These are phyloP conservation scores for Dactylellina cionopaga DNA, from an alignment of 2,329 filamentous ascomycete genomes.

Conservation along the genomic window DNA sequence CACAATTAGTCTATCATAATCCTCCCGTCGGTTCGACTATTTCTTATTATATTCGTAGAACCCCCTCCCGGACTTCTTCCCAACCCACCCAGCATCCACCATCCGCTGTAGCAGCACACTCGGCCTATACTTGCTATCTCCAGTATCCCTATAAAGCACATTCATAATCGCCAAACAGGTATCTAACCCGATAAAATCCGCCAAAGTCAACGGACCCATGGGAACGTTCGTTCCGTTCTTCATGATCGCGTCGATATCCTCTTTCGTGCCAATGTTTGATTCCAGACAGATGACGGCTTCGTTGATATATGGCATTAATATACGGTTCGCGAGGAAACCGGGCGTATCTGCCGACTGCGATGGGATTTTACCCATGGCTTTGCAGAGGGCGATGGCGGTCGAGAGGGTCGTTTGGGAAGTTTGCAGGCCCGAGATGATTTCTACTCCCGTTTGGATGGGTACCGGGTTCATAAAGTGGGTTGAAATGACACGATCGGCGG, in stretches of 20 bases:
- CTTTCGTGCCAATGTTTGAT: conserved; percentile 85
- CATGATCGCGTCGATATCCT: conserved; percentile 98
- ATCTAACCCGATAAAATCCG: conserved; percentile 96
- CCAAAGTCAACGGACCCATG: conserved; percentile 92
- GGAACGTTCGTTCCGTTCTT: conserved; percentile 99
- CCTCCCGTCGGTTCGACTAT: not conserved
- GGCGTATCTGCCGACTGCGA: conserved; percentile 89
- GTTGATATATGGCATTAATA: conserved; percentile 99
- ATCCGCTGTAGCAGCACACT: conserved; percentile 89
- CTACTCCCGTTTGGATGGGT: conserved; percentile 93
- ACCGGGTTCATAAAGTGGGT: conserved; percentile 99
- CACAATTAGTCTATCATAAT: not conserved
- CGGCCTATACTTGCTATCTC: conserved; percentile 94
- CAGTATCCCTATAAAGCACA: conserved; percentile 88
- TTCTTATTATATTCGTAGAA: conserved; percentile 81
- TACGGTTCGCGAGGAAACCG: conserved; percentile 94
- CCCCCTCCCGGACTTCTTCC: conserved; percentile 96
- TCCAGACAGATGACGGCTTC: conserved; percentile 96
- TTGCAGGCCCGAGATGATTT: conserved; percentile 94
- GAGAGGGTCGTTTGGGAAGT: conserved; percentile 84
- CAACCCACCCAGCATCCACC: conserved; percentile 97
- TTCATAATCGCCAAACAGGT: conserved; percentile 98
- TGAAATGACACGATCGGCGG: conserved; percentile 83
- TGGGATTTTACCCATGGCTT: conserved; percentile 90
- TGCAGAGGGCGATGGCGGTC: conserved; percentile 84